phyloP scores from a whole-genome alignment of 2,329 filamentous ascomycete species.

The Triangularia verruculosa region DNA sequence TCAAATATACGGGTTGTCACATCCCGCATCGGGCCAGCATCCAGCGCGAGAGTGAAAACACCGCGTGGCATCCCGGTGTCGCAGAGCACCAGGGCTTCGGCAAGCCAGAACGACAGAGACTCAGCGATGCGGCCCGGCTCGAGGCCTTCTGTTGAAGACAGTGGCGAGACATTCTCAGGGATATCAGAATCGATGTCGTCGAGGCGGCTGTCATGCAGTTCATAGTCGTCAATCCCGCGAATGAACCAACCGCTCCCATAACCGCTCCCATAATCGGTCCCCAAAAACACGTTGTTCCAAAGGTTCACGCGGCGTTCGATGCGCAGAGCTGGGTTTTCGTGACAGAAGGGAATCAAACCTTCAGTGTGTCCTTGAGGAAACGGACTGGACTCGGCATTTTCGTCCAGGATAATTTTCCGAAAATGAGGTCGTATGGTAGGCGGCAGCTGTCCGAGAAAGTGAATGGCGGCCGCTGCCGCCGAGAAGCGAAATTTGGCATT shows the following conservation, averaged over 20 bases:
- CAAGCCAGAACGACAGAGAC: background rate
- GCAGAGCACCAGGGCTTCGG: background rate
- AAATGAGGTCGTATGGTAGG: background rate
- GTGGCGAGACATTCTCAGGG: background rate
- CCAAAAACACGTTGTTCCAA: background rate
- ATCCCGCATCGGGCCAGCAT: background rate
- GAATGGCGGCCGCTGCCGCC: background rate
- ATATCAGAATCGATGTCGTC: background rate
- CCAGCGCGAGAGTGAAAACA: background rate
- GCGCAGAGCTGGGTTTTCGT: background rate
- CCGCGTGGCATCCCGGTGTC: background rate
- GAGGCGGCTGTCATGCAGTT: background rate
- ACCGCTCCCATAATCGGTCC: background rate
- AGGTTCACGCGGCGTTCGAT: background rate
- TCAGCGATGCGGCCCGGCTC: background rate
- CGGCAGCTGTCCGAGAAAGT: background rate
- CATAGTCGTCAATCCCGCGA: background rate
- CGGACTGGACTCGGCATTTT: background rate
- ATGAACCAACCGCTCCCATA: background rate
- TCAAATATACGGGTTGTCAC: background rate
- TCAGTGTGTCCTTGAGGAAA: background rate
- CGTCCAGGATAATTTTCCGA: background rate
- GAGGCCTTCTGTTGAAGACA: background rate
- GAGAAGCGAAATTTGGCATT: background rate
- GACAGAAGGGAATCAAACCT: background rate